A percentile compares a stretch with the other conserved stretches of the same genome.
Conservation (phyloP, 2,329 filamentous ascomycete species). For the Xylaria sp. region DNA sequence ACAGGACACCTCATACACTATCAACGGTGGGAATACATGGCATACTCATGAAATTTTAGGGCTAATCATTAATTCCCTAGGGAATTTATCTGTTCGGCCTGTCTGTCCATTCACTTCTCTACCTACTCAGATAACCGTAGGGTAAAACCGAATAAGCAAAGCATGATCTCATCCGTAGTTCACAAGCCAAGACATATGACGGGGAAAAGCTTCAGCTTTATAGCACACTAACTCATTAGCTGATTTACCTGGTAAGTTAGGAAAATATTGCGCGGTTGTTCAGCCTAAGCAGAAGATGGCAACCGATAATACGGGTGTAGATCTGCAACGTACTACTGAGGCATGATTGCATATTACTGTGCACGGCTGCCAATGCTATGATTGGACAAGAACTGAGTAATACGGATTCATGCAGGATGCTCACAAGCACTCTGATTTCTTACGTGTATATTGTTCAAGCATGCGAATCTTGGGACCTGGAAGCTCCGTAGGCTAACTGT, state of each 20-base stretch:
- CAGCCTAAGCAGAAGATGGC: not conserved
- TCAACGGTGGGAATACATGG: not conserved
- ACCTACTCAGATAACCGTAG: not conserved
- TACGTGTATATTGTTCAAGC: not conserved
- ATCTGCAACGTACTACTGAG: not conserved
- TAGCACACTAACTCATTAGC: not conserved
- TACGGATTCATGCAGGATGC: not conserved
- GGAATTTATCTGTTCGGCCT: not conserved
- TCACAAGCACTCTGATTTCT: not conserved
- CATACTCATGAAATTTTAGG: not conserved
- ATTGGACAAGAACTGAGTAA: no score
- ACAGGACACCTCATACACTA: not conserved
- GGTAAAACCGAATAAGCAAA: not conserved
- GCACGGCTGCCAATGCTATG: no score
- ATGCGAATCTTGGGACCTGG: not conserved
- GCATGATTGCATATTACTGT: no score
- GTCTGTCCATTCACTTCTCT: not conserved
- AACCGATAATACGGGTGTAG: not conserved
- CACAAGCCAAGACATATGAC: not conserved
- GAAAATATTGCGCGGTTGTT: not conserved
- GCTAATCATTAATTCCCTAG: not conserved
- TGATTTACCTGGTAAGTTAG: not conserved
- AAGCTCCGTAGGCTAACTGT: not conserved
- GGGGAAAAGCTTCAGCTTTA: not conserved
- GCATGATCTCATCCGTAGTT: not conserved